Percentiles rank a stretch among this genome's conserved stretches.
Conservation (phyloP, 139 green algal species). For the Chlamydomonas incerta region DNA sequence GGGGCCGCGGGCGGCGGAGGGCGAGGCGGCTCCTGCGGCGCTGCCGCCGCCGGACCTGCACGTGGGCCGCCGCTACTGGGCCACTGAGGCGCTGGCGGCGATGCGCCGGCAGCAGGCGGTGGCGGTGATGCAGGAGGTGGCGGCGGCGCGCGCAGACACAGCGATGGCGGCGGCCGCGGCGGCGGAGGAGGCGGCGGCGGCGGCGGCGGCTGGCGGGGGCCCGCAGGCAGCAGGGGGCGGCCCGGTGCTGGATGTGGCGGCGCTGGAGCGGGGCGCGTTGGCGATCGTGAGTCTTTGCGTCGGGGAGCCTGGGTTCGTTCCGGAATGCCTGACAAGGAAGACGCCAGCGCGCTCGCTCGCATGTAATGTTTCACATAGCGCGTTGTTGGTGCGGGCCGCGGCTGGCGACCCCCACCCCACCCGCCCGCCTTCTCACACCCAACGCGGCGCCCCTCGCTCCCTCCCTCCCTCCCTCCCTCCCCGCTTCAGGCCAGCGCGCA, state of each 20-base stretch:
- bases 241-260: background rate
- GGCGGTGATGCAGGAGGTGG: background rate
- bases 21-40: background rate
- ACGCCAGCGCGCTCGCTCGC: too few relatives aligned
- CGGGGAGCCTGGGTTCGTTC: too few relatives aligned
- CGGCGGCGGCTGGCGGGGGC: too few relatives aligned
- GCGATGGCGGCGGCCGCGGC: background rate
- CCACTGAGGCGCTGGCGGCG: background rate
- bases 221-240: too few relatives aligned
- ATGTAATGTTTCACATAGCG: too few relatives aligned
- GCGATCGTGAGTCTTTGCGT: background rate
- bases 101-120: background rate
- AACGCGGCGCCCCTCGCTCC: too few relatives aligned
- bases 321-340: too few relatives aligned
- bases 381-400: too few relatives aligned
- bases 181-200: too few relatives aligned
- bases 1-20: background rate
- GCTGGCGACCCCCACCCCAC: too few relatives aligned
- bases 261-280: background rate
- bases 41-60: background rate
- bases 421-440: too few relatives aligned
- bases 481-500: conserved; percentile 45
- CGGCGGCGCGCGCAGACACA: too few relatives aligned
- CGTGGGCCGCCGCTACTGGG: background rate
- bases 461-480: background rate